Base-by-base conservation (phyloP, 2,329 filamentous ascomycete species). In the Cordyceps farinosa region DNA sequence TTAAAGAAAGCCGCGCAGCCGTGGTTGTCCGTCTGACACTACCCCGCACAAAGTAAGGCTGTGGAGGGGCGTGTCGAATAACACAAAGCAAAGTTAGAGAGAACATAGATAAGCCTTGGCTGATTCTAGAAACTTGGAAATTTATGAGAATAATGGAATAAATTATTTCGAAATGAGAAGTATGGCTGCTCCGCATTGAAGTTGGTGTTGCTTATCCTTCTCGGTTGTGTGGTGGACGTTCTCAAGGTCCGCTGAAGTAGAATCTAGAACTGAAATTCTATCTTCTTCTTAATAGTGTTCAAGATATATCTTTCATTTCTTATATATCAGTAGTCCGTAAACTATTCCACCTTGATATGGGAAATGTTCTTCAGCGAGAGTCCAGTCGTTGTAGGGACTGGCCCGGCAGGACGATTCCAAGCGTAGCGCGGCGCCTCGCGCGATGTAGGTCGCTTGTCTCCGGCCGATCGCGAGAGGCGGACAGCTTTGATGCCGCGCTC, bases 401-500 rank as follows among this genome's bases (percentile, higher is more conserved):
- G 52, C 13, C 22, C n/a, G 22, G 57, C 45, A 15, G 32, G 34
- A 34, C 42, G 57, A n/a, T 44, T 34, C 60, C 51, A 62, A 15
- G 22, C 42, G 53, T 55, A 48, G 4, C 40, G 34, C 15, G 50
- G 60, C 5, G 17, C 38, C 6, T 42, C 51, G 17, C 6, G 9
- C 3, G 30, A 4, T 9, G 40, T 27, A 27, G 29, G 5, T 13
- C 44, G 42, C 27, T 27, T 42, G 7, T 51, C 47, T 17, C 51
- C 51, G 9, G 51, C 42, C 40, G 22, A 17, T 36, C 38, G 40
- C 5, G 51, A 56, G 10, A 62, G 44, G 8, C 57, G 62, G 17
- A 69, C 69, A 6, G 71, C 66, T 27, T 68, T 61, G 15, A 61
- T 48, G 8, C 73, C 73, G 44, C 69, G 64, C n/a, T 68, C 55